A percentile compares a stretch with the other conserved stretches of the same genome.
phyloP scores from a whole-genome alignment of 1,284 basidiomycete genomes.

The Ceratobasidium sp. region DNA sequence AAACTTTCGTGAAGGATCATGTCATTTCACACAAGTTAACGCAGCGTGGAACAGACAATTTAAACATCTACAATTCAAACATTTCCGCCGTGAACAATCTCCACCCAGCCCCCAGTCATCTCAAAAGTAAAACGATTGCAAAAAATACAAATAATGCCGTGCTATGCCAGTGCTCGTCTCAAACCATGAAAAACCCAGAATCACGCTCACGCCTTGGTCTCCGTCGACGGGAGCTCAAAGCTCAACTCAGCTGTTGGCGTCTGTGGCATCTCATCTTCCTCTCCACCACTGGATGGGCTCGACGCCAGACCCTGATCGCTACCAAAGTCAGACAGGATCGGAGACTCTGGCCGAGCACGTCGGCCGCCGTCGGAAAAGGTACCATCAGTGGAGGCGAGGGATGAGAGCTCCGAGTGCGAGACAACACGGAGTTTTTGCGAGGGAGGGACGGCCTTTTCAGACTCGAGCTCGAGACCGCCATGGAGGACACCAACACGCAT shows the following conservation, averaged over 20 bases:
- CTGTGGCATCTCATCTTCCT: slow-evolving; percentile 26
- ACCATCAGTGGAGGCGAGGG: neutral
- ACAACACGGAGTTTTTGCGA: slow-evolving; percentile 63
- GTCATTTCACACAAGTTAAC: slow-evolving; percentile 7
- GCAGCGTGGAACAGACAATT: slow-evolving; percentile 5
- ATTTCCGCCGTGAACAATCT: neutral
- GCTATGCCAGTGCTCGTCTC: neutral
- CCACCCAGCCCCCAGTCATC: neutral
- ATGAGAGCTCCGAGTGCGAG: slow-evolving; percentile 16
- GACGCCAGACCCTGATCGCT: slow-evolving; percentile 33
- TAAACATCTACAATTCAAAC: slow-evolving; percentile 24
- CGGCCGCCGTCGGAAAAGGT: neutral
- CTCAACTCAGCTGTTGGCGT: slow-evolving; percentile 33
- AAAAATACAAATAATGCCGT: slow-evolving; percentile 31
- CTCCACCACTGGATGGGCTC: slow-evolving; percentile 31
- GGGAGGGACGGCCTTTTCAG: slow-evolving; percentile 67
- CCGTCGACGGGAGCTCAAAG: slow-evolving; percentile 36
- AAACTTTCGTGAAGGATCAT: slow-evolving; percentile 14
- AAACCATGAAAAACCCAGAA: slow-evolving; percentile 2
- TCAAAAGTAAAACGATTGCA: slow-evolving; percentile 17
- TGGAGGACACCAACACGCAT: slow-evolving; percentile 89
- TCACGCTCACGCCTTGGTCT: slow-evolving; percentile 14
- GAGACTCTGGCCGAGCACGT: slow-evolving; percentile 16
- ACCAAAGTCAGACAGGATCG: slow-evolving; percentile 35
- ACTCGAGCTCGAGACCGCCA: slow-evolving; percentile 77